phyloP scores from a whole-genome alignment of 805 yeast genomes.

The Starmerella tilneyi region DNA sequence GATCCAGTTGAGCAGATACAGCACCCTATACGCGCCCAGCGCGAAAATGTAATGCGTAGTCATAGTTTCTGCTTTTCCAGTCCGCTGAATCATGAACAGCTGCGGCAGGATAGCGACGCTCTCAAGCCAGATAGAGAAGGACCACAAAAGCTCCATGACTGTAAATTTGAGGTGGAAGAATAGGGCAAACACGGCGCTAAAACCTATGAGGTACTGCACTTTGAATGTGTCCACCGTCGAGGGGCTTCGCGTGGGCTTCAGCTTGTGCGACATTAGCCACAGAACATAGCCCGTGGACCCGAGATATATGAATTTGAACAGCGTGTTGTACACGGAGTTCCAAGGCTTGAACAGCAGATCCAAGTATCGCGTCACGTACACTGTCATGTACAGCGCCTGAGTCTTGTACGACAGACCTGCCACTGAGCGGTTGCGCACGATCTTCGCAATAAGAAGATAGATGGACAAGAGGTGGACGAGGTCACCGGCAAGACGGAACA shows the following conservation, averaged over 20 bases:
- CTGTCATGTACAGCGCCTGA: slow-evolving; percentile 65
- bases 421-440: slow-evolving; percentile 52
- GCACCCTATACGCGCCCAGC: slow-evolving; percentile 76
- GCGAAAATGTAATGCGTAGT: slow-evolving; percentile 92
- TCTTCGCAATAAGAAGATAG: slow-evolving; percentile 61
- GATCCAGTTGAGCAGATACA: slow-evolving; percentile 91
- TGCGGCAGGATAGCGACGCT: slow-evolving; percentile 89
- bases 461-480: slow-evolving; percentile 73
- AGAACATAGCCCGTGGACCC: slow-evolving; percentile 65
- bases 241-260: slow-evolving; percentile 47
- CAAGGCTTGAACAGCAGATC: slow-evolving; percentile 41
- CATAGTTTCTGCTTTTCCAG: slow-evolving; percentile 78
- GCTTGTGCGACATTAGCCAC: slow-evolving; percentile 54
- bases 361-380: slow-evolving; percentile 62
- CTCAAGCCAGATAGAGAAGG: slow-evolving; percentile 87
- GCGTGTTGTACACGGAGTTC: slow-evolving; percentile 55
- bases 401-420: slow-evolving; percentile 85
- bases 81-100: slow-evolving; percentile 74
- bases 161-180: slow-evolving; percentile 59
- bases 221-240: slow-evolving; percentile 60
- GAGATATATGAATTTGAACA: slow-evolving; percentile 76
- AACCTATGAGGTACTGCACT: slow-evolving; percentile 56
- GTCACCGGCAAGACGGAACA: slow-evolving; percentile 47
- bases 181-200: slow-evolving; percentile 46
- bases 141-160: slow-evolving; percentile 55